A percentile compares a stretch with the other conserved stretches of the same genome.
These are phyloP conservation scores for Hypoxylon sp. DNA, from an alignment of 2,329 filamentous ascomycete species.

Conservation along the genomic window DNA sequence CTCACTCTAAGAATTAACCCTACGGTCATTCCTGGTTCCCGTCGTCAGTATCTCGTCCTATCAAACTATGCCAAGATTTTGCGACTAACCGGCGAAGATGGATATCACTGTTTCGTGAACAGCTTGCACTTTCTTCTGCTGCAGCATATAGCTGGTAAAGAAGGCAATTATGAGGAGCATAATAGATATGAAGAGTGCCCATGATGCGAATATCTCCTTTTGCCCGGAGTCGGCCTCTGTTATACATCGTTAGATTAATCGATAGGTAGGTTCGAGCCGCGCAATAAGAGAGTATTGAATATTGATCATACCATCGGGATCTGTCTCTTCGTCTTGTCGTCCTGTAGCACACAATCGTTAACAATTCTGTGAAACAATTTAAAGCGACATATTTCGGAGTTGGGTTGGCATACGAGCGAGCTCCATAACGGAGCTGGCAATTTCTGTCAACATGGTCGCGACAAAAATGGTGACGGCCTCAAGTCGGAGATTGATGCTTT, in stretches of 20 bases:
- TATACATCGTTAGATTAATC: conserved; percentile 49
- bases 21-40: conserved; percentile 85
- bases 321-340: conserved; percentile 62
- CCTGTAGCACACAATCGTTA: conserved; percentile 52
- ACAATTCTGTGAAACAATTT: conserved; percentile 31
- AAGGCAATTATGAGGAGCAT: conserved; percentile 93
- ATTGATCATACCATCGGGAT: conserved; percentile 61
- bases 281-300: conserved; percentile 25
- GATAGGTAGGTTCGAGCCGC: conserved; percentile 24
- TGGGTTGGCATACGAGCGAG: conserved; percentile 57
- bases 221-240: conserved; percentile 83
- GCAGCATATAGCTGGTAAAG: conserved; percentile 96
- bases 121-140: conserved; percentile 96
- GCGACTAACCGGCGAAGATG: conserved; percentile 85
- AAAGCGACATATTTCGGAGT: conserved; percentile 29
- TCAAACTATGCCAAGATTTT: conserved; percentile 5
- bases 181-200: conserved; percentile 97
- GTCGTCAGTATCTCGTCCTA: conserved; percentile 26
- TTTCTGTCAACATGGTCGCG: conserved; percentile 56
- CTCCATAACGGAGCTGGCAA: conserved; percentile 57
- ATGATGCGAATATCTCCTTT: conserved; percentile 95
- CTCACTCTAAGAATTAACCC: conserved; percentile 88
- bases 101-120: conserved; percentile 98
- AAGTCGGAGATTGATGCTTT: conserved; percentile 43
- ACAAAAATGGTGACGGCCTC: conserved; percentile 29